phyloP scores from a whole-genome alignment of 805 yeast species.

The Candida morakotiae region DNA sequence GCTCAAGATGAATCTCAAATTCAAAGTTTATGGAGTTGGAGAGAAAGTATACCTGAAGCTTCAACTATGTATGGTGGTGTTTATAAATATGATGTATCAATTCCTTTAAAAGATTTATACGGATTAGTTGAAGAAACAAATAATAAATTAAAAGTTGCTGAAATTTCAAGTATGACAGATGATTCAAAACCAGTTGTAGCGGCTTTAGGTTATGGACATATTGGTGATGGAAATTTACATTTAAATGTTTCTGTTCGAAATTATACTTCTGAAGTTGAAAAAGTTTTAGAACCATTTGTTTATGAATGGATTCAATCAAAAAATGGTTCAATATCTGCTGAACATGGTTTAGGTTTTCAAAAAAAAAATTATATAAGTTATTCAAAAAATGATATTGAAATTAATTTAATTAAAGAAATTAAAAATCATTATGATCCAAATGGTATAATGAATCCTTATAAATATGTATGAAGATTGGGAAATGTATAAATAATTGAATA shows the following conservation, averaged over 20 bases:
- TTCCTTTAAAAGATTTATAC: constrained; percentile 80
- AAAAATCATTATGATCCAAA: constrained; percentile 88
- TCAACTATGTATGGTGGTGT: constrained; percentile 86
- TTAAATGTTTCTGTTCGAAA: constrained; percentile 87
- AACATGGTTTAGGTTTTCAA: constrained; percentile 96
- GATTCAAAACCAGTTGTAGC: constrained; percentile 75
- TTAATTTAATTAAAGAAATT: constrained; percentile 70
- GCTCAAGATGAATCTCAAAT: constrained; percentile 94
- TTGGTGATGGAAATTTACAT: constrained; percentile 96
- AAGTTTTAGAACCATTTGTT: constrained; percentile 85
- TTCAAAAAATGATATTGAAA: constrained; percentile 70
- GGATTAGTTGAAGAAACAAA: constrained; percentile 78
- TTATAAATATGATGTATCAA: constrained; percentile 92
- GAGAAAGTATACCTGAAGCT: constrained; percentile 92
- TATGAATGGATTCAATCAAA: constrained; percentile 78
- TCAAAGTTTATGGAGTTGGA: constrained; percentile 86
- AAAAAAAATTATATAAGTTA: constrained; percentile 87
- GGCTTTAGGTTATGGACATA: constrained; percentile 96
- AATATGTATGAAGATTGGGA: constrained; percentile 75
- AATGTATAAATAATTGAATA: no score
- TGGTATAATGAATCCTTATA: constrained; percentile 90
- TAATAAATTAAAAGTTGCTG: constrained; percentile 50
- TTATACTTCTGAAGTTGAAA: constrained; percentile 76
- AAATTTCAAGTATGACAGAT: constrained; percentile 55
- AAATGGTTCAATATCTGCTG: constrained; percentile 92